Evolutionary conservation across 805 yeast genomes (phyloP), one percentile per base, ranked within the genome.

Genomic region (Candida pseudoglaebosa): DNA sequence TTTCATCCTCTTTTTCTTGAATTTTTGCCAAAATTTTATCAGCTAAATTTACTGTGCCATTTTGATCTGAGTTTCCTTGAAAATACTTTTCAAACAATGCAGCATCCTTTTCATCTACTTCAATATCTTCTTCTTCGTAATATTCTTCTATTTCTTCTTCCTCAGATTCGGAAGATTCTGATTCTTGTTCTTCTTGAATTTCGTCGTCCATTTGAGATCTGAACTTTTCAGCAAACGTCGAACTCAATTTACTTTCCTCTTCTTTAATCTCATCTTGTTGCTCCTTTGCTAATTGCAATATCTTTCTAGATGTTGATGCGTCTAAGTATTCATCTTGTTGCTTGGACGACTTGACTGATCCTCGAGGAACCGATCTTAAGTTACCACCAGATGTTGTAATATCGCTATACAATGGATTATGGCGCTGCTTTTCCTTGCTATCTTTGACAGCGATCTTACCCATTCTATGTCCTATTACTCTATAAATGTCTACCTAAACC

Each of bases 11-110:
- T 48, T 84, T 81, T 60, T 85, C 93, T 50, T 81, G 80, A 40
- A 91, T 79, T 45, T 89, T 84, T 22, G 89, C 96, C 84, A 91
- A 75, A 50, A 93, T 89, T 54, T 89, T 88, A 61, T 93, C 99
- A 18, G 96, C 97, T 51, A 93, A 70, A 49, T 83, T 84, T 53
- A 78, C 71, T 39, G 82, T 63, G 24, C 77, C 39, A 53, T 70
- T 34, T 57, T 56, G n/a, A 12, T 43, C 41, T 26, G 39, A 41
- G 5, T 46, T 43, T 16, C 42, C 28, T 43, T 76, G 75, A 51
- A 85, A 76, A 49, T 85, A 90, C 41, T 80, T 75, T 47, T 89
- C 89, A 61, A 90, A 89, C 57, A 93, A 62, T 33, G 80, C 91
- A 9, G 88, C 83, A 49, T 93, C 98, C 38, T 80, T 82, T 42